These are phyloP conservation scores for Streptanthus diversifolius DNA, from an alignment of 345 rosid species.

Conservation along the genomic window DNA sequence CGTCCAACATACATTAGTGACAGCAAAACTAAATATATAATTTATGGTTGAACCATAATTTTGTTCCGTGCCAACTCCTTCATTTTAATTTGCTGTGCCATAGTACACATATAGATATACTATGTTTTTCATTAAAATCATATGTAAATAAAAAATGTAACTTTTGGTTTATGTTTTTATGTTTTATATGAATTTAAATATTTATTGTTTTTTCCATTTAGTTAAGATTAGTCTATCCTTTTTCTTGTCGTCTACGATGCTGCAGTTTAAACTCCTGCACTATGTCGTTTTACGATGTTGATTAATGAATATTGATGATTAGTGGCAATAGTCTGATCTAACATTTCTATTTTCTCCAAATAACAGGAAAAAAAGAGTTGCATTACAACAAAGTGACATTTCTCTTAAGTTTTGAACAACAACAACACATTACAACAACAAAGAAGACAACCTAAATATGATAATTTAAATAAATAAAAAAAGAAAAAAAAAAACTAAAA, in stretches of 20 bases:
- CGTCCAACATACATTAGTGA: conserved; percentile 6
- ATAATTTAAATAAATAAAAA: neutral
- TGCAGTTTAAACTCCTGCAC: no score
- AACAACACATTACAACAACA: conserved; percentile 12
- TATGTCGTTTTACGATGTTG: neutral
- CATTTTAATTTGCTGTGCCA: neutral
- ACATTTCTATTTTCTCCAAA: neutral
- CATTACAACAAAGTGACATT: neutral
- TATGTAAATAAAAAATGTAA: neutral
- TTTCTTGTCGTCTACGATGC: no score
- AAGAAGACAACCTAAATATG: neutral
- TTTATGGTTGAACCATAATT: neutral
- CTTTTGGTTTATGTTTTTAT: neutral
- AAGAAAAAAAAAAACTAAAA: conserved; percentile 9
- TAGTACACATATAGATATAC: neutral
- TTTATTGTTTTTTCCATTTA: neutral
- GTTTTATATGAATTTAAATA: neutral
- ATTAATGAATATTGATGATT: neutral
- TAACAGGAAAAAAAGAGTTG: neutral
- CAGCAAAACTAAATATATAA: neutral
- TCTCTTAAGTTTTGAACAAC: neutral
- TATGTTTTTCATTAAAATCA: neutral
- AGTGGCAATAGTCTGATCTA: neutral
- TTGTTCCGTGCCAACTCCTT: neutral
- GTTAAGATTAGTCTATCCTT: neutral